A percentile compares a stretch with the other conserved stretches of the same genome.
These are phyloP conservation scores for Trichoderma asperellum DNA, from an alignment of 2,329 filamentous ascomycete species.

Conservation along the genomic window DNA sequence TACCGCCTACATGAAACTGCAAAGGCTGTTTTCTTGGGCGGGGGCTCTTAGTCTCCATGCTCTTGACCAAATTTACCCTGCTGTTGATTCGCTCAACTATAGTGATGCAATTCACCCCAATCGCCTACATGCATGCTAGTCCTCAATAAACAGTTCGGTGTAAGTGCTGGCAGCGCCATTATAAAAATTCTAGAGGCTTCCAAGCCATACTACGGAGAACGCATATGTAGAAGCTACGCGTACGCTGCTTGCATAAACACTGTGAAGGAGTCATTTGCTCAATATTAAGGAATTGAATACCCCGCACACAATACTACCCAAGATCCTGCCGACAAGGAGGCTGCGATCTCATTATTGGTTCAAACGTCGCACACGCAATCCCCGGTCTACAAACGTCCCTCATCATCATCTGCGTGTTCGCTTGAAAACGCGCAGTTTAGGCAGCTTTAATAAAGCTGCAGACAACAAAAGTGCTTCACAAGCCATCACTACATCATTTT, in stretches of 20 bases:
- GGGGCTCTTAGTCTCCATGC: background rate
- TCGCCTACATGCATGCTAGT: background rate
- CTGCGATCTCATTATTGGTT: background rate
- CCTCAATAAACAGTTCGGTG: too few relatives aligned
- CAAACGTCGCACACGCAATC: too few relatives aligned
- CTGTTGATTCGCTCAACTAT: background rate
- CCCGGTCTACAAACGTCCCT: background rate
- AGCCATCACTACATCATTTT: background rate
- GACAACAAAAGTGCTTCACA: background rate
- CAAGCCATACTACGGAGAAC: slow-evolving; percentile 25
- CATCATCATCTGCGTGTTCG: background rate
- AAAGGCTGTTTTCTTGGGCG: background rate
- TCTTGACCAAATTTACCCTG: background rate
- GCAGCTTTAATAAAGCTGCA: background rate
- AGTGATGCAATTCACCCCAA: background rate
- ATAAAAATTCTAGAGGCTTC: slow-evolving; percentile 39
- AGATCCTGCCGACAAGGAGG: too few relatives aligned
- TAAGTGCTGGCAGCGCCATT: slow-evolving; percentile 33
- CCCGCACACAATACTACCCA: background rate
- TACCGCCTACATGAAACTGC: too few relatives aligned
- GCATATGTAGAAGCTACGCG: slow-evolving; percentile 29
- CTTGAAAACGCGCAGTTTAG: background rate
- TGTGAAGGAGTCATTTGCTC: background rate
- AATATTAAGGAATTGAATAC: background rate
- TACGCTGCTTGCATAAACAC: background rate